Conservation (phyloP, 148 eudicot species). For the Diospyros lotus region DNA sequence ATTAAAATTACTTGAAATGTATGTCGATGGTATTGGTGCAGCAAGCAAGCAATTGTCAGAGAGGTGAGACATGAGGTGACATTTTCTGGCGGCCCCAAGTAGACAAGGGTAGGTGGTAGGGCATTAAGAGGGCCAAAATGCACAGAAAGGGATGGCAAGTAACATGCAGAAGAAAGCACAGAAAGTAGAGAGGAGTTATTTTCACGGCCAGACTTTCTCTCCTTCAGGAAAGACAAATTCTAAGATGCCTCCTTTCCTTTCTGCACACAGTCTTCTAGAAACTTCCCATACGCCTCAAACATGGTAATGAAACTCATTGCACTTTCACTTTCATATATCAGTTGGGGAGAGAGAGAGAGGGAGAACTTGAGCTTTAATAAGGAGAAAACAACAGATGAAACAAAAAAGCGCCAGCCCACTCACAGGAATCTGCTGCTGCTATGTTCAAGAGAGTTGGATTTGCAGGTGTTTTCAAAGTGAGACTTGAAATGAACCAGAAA, state of each 20-base stretch:
- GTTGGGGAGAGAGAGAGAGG: not conserved
- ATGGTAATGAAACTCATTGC: constrained; percentile 17
- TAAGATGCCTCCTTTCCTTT: constrained; percentile 16
- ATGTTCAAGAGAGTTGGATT: not conserved
- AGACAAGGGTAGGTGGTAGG: not conserved
- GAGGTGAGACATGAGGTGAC: too few species aligned
- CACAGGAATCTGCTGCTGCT: too few species aligned
- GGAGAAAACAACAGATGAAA: constrained; percentile 25
- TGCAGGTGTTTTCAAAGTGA: not conserved
- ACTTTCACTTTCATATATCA: constrained; percentile 10
- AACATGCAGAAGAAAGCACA: constrained; percentile 8
- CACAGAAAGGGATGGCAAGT: not conserved
- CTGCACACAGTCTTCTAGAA: constrained; percentile 14
- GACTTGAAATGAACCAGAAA: too few species aligned
- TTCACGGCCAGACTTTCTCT: constrained; percentile 9
- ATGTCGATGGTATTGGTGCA: too few species aligned
- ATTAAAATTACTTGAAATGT: too few species aligned
- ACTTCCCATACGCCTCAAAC: constrained; percentile 16
- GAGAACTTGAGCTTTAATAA: constrained; percentile 10
- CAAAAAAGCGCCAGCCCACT: constrained; percentile 6
- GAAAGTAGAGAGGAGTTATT: constrained; percentile 4
- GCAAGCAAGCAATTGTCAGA: too few species aligned
- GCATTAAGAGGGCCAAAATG: not conserved
- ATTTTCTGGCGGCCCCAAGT: not conserved
- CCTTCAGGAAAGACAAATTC: constrained; percentile 12